Conservation (phyloP, 2,329 filamentous ascomycete genomes). For the Nemania sp. region DNA sequence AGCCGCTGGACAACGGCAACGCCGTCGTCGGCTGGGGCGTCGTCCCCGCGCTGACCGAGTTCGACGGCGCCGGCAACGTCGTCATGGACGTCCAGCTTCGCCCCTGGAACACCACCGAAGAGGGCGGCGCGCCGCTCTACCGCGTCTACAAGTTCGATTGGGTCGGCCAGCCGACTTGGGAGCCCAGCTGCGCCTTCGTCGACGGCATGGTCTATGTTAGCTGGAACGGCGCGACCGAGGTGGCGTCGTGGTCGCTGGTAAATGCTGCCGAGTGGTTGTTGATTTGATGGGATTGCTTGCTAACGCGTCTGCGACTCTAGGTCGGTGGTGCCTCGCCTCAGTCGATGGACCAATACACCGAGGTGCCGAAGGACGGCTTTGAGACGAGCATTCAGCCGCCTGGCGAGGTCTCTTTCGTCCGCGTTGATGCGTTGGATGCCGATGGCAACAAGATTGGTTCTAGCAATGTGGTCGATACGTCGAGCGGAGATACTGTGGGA, state of each 20-base stretch:
- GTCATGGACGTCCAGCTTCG: slow-evolving; percentile 51
- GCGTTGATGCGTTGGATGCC: slow-evolving; percentile 24
- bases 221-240: slow-evolving; percentile 52
- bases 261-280: background rate
- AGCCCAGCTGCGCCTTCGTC: slow-evolving; percentile 32
- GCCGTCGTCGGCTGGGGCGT: slow-evolving; percentile 61
- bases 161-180: slow-evolving; percentile 44
- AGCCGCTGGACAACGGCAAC: slow-evolving; percentile 57
- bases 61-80: slow-evolving; percentile 50
- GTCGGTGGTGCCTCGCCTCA: slow-evolving; percentile 23
- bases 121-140: slow-evolving; percentile 49
- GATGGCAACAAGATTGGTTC: slow-evolving; percentile 24
- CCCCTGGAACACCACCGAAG: slow-evolving; percentile 47
- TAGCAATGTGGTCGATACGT: slow-evolving; percentile 28
- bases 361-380: slow-evolving; percentile 25
- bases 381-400: slow-evolving; percentile 27
- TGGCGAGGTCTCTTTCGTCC: slow-evolving; percentile 20
- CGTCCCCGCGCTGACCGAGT: slow-evolving; percentile 51
- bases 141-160: slow-evolving; percentile 58
- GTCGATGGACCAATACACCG: slow-evolving; percentile 14
- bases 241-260: slow-evolving; percentile 38
- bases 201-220: slow-evolving; percentile 42
- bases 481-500: slow-evolving; percentile 25
- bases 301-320: background rate
- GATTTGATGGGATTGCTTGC: too few species aligned